Evolutionary conservation across 225 moss, liverwort and hornwort genomes (phyloP), one percentile per base, ranked within the genome.

Genomic region (Bryum argenteum): DNA sequence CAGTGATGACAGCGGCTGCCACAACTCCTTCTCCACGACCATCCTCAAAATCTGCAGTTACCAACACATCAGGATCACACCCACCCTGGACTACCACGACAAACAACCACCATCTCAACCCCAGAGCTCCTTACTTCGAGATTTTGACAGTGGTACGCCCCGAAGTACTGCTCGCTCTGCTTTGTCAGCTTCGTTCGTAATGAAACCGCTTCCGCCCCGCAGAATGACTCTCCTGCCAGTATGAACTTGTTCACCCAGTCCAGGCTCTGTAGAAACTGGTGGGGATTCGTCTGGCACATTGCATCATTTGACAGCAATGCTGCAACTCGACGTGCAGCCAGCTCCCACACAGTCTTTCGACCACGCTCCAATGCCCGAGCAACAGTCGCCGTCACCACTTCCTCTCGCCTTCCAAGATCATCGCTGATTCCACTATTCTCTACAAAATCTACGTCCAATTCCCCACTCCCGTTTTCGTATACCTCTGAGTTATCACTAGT

Each of bases 211-310:
- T 92, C 92, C 16, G 92, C 87, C 72, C 98, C 94, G 86, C 91
- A 98, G 66, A 98, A 98, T 18, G 91, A 88, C 84, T 94, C 98
- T 62, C 98, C 98, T 56, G 88, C 94, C 64, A 98, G 78, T 39
- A 98, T 91, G 77, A 98, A 98, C 71, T 89, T 94, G 73, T 94
- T 98, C 76, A 98, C 94, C 91, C 89, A 91, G 63, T 94, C 98
- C 76, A 98, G 81, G 74, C 94, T 92, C 69, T 94, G 94, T 59
- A 98, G 73, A 75, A 98, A 98, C 20, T 94, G 89, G 74, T 91
- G 98, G 10, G 94, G 94, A 71, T 87, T 91, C 41, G 87, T 93
- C 75, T 88, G 83, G 78, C 89, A 94, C 57, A 94, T 75, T 47
- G 91, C 94, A 80, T 98, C 94, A 70, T 83, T 91, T 69, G 94